Base-by-base conservation (phyloP, 495 filamentous ascomycete genomes). In the Penicillium dipodomyicola region DNA sequence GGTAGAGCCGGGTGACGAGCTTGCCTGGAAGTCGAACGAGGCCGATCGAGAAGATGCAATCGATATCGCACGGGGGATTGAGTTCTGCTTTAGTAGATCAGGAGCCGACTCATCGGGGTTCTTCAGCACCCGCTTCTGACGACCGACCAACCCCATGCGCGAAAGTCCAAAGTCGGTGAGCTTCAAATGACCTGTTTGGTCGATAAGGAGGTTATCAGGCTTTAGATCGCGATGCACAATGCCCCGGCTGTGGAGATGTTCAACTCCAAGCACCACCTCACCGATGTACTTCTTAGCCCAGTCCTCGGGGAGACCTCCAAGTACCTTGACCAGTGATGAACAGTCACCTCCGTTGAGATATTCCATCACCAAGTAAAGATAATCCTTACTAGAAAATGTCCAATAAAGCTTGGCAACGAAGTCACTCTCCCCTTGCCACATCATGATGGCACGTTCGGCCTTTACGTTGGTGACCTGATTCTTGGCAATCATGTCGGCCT, bases 391-490 rank as follows among this genome's bases (percentile, higher is more conserved):
- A 27, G 94, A 93, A 66, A 98, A 98, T 1, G 94, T 97, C 94
- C 94, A 98, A 74, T 97, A 97, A 6, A 98, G 79, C 72, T 98
- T 98, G 15, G 94, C 94, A 48, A 98, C 94, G 72, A 97, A 98
- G 60, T 98, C 94, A 72, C 94, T 98, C 67, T 97, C 94, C 25
- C 95, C 95, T 76, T 98, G 95, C 86, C 94, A 96, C 95, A 98
- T 98, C 94, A 98, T 97, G 64, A 98, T 98, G n/a, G 95, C 95
- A 60, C 94, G 83, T 72, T 98, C 94, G 11, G 95, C 94, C 74
- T 97, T 96, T 59, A 98, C 94, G 67, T 98, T 98, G 46, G 93
- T 96, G 64, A 97, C 92, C 70, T 98, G 94, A 72, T 98, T 98
- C 71, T 98, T 98, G 50, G 95, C 95, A 59, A 98, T 90, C 94